These are phyloP conservation scores for Rheum nobile DNA, from an alignment of 148 eudicot species.

Conservation along the genomic window DNA sequence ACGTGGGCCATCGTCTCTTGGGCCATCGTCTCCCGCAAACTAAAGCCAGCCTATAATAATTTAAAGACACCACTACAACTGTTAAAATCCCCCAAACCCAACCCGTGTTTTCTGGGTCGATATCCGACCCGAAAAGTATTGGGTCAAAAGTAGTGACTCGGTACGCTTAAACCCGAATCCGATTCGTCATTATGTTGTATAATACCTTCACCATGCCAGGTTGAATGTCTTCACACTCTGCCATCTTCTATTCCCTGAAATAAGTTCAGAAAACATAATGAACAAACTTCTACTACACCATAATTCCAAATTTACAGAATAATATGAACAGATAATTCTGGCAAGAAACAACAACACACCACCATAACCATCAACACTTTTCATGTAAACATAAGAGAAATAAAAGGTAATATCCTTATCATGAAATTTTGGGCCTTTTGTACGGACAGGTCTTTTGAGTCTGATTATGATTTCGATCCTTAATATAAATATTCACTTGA, in stretches of 20 bases:
- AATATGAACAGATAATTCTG: neutral
- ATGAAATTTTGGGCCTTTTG: too few species aligned
- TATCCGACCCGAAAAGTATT: too few species aligned
- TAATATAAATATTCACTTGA: too few species aligned
- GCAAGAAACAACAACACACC: neutral
- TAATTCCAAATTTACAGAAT: neutral
- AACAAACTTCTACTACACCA: neutral
- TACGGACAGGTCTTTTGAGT: too few species aligned
- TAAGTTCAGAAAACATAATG: neutral
- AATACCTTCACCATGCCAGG: constrained; percentile 10
- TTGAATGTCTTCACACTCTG: constrained; percentile 8
- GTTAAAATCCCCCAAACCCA: too few species aligned
- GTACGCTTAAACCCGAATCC: too few species aligned
- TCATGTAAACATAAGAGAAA: neutral
- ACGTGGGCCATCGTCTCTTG: constrained; percentile 3
- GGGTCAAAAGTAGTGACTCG: too few species aligned
- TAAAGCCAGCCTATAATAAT: constrained; percentile 6
- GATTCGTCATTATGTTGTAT: too few species aligned
- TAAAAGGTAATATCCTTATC: neutral
- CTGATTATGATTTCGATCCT: too few species aligned
- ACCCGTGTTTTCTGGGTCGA: too few species aligned
- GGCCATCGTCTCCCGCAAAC: constrained; percentile 12
- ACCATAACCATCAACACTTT: neutral
- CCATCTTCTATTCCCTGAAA: constrained; percentile 5
- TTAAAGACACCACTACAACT: neutral